These are phyloP conservation scores for Aspergillus sp. DNA, from an alignment of 2,329 filamentous ascomycete genomes.

Conservation along the genomic window DNA sequence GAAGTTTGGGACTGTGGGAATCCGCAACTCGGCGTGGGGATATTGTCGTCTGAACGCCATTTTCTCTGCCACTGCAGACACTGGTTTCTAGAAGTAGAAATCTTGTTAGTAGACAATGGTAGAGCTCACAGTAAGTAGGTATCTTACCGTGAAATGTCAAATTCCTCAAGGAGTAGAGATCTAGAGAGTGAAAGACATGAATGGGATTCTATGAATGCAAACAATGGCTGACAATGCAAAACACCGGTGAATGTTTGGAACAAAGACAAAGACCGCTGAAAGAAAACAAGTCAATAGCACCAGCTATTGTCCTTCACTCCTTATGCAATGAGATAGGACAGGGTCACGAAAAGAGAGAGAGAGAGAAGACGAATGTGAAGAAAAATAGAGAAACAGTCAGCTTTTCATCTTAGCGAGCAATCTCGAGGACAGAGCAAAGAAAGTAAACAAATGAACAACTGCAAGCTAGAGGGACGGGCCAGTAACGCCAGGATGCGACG, in stretches of 20 bases:
- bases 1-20: constrained; percentile 35
- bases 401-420: not conserved
- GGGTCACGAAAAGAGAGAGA: not conserved
- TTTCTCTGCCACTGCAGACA: constrained; percentile 16
- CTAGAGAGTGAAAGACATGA: not conserved
- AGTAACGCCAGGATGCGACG: not conserved
- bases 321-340: constrained; percentile 4
- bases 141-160: not conserved
- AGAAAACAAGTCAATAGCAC: not conserved
- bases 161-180: not conserved
- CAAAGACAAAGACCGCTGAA: constrained; percentile 8
- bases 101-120: not conserved
- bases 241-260: constrained; percentile 9
- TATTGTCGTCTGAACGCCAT: constrained; percentile 25
- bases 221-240: constrained; percentile 1
- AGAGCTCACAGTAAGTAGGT: not conserved
- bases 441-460: not conserved
- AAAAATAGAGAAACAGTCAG: not conserved
- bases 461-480: not conserved
- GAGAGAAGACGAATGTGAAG: not conserved
- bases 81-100: constrained; percentile 3
- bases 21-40: constrained; percentile 28
- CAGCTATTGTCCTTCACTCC: constrained; percentile 6
- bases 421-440: not conserved
- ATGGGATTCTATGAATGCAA: not conserved